Evolutionary conservation across 2,329 filamentous ascomycete genomes (phyloP).

Genomic region (Sarocladium oryzae): DNA sequence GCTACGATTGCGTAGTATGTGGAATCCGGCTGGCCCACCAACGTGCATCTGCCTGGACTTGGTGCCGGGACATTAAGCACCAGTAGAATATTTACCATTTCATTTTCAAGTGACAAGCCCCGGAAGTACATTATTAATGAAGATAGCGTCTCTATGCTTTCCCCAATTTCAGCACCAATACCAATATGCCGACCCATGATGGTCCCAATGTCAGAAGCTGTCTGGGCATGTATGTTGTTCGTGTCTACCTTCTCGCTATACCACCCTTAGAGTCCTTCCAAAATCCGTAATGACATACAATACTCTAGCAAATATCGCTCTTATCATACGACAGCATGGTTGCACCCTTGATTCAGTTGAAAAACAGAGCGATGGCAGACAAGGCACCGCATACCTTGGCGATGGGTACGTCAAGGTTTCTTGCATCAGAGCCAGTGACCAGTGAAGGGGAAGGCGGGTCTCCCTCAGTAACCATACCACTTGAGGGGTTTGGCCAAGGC

Average conservation of each 20-base stretch:
- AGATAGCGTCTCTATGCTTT: too few relatives aligned
- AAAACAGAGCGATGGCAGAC: background rate
- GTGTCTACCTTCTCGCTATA: background rate
- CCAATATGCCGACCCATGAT: too few relatives aligned
- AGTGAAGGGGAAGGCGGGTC: conserved; percentile 19
- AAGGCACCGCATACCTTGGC: background rate
- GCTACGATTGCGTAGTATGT: conserved; percentile 2
- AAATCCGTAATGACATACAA: background rate
- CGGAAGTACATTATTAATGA: too few relatives aligned
- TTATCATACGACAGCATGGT: background rate
- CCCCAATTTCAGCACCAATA: too few relatives aligned
- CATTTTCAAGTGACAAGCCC: too few relatives aligned
- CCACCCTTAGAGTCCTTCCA: background rate
- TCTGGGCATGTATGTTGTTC: background rate
- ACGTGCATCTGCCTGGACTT: too few relatives aligned
- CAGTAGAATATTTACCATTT: too few relatives aligned
- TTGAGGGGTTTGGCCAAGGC: conserved; percentile 18
- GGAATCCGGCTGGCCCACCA: conserved; percentile 6
- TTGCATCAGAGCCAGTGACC: conserved; percentile 22
- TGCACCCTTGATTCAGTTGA: background rate
- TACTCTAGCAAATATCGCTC: background rate
- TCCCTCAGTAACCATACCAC: conserved; percentile 14
- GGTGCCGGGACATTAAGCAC: too few relatives aligned
- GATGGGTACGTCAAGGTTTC: conserved; percentile 15
- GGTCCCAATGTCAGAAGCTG: too few relatives aligned